phyloP scores from a whole-genome alignment of 257 asterid genomes.

The Nicotiana knightiana region DNA sequence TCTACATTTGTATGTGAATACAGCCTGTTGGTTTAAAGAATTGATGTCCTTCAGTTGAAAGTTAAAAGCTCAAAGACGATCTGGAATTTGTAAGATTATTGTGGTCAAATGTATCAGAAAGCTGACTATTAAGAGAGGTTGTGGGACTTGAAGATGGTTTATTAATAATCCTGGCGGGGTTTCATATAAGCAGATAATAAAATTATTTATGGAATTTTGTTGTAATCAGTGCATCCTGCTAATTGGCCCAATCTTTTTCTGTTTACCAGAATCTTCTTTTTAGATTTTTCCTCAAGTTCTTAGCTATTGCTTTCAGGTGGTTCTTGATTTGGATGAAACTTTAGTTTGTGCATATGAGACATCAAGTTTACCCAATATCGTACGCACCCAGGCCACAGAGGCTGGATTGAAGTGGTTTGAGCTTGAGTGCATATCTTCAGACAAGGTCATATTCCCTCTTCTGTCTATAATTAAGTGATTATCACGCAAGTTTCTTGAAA shows the following conservation, averaged over 20 bases:
- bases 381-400: constrained; percentile 77
- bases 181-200: neutral
- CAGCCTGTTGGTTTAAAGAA: neutral
- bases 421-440: constrained; percentile 55
- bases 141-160: neutral
- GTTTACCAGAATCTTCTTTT: neutral
- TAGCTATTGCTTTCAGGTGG: constrained; percentile 53
- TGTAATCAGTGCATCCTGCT: neutral
- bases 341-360: constrained; percentile 86
- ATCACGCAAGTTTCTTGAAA: neutral
- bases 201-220: neutral
- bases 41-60: neutral
- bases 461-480: neutral
- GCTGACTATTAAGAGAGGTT: neutral
- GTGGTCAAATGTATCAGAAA: neutral
- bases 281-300: constrained; percentile 2
- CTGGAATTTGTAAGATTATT: neutral
- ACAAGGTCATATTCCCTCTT: constrained; percentile 42
- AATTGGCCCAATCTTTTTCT: neutral
- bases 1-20: no score
- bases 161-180: neutral
- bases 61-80: neutral
- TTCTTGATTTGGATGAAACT: constrained; percentile 94
- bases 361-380: constrained; percentile 57
- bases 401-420: constrained; percentile 90